Percentiles rank a stretch among this genome's conserved stretches.
These are phyloP conservation scores for Angophora floribunda DNA, from an alignment of 345 rosid genomes.

Conservation along the genomic window DNA sequence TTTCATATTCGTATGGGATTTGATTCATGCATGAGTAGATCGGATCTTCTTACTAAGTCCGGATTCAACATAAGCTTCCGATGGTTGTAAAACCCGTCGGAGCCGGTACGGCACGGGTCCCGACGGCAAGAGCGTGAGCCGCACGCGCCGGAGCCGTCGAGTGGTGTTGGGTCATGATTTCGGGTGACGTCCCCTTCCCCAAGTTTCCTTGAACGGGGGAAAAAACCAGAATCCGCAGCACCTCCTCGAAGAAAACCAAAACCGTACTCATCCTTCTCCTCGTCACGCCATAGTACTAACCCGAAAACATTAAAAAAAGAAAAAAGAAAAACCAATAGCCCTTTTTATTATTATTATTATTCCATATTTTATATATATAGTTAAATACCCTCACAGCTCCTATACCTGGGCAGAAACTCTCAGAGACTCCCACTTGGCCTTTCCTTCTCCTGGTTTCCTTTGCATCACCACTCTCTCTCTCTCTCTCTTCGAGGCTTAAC, in stretches of 20 bases:
- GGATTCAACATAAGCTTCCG: not conserved
- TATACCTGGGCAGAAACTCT: not conserved
- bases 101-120: not conserved
- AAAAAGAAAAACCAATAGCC: not conserved
- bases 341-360: not conserved
- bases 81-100: not conserved
- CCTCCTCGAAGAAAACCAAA: not conserved
- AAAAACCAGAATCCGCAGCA: not conserved
- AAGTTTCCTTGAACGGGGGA: not conserved
- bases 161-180: not conserved
- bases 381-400: not conserved
- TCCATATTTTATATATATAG: not conserved
- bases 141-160: not conserved
- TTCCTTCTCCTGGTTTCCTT: not conserved
- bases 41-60: not conserved
- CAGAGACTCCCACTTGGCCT: not conserved
- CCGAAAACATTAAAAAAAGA: not conserved
- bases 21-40: fast-evolving
- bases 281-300: not conserved
- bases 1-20: not conserved
- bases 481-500: not conserved
- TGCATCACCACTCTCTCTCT: too few species aligned
- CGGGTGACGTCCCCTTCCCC: not conserved
- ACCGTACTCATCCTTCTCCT: not conserved
- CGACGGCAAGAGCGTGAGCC: not conserved